Percentiles rank a stretch among this genome's conserved stretches.
These are phyloP conservation scores for Mycena amicta DNA, from an alignment of 768 basidiomycete genomes.

Conservation along the genomic window DNA sequence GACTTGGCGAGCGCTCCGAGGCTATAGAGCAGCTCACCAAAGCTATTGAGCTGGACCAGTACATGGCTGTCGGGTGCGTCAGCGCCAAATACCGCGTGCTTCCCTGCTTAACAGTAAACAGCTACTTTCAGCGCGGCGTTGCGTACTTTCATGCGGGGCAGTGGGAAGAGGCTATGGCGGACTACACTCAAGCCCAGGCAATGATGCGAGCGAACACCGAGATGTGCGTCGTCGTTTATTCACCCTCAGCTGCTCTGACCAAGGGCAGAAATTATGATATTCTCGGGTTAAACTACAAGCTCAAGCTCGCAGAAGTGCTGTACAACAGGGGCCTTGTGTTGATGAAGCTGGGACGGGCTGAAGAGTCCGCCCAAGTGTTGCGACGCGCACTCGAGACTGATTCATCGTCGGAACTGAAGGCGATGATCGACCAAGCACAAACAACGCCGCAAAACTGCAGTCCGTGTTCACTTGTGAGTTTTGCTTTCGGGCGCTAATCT, in stretches of 20 bases:
- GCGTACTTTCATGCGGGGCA: conserved; percentile 12
- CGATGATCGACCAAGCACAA: not conserved
- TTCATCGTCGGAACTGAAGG: not conserved
- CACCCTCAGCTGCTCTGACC: not conserved
- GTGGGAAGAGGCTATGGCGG: conserved; percentile 15
- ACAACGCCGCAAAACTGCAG: not conserved
- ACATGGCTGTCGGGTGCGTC: conserved; percentile 64
- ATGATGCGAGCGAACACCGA: conserved; percentile 22
- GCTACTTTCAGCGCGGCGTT: conserved; percentile 25
- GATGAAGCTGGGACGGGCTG: not conserved
- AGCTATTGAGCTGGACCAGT: conserved; percentile 60
- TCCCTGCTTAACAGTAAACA: not conserved
- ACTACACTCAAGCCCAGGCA: conserved; percentile 18
- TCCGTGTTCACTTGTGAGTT: conserved; percentile 9
- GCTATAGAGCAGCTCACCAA: conserved; percentile 59
- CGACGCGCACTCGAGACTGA: not conserved
- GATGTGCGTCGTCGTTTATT: conserved; percentile 9
- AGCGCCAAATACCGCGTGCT: not conserved
- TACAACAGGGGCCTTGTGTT: conserved; percentile 21
- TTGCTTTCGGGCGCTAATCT: not conserved
- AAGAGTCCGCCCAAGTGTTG: conserved; percentile 5
- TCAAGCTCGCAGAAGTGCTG: conserved; percentile 15
- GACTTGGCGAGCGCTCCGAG: conserved; percentile 57
- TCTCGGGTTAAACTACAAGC: conserved; percentile 22
- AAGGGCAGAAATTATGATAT: conserved; percentile 21